phyloP scores from a whole-genome alignment of 1,284 basidiomycete species.

The Polyporus tsugae region DNA sequence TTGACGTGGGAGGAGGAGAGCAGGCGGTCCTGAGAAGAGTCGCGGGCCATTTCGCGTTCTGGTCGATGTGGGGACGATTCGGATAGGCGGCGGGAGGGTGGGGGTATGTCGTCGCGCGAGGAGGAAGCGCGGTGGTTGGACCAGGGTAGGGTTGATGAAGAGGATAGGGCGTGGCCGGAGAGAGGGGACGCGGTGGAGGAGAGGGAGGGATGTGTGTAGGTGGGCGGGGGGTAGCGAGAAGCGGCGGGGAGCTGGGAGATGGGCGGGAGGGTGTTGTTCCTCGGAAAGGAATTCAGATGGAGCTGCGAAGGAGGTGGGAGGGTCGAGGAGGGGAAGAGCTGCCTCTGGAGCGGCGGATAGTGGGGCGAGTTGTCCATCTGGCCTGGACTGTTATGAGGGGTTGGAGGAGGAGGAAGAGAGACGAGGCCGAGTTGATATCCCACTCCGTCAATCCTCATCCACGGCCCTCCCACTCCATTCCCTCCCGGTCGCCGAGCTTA shows the following conservation, averaged over 20 bases:
- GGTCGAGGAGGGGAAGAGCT: slow-evolving; percentile 46
- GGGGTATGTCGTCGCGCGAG: slow-evolving; percentile 46
- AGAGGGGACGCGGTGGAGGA: slow-evolving; percentile 42
- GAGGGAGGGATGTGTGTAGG: slow-evolving; percentile 46
- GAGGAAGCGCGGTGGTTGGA: slow-evolving; percentile 43
- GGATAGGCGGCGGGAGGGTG: slow-evolving; percentile 36
- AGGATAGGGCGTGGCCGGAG: slow-evolving; percentile 39
- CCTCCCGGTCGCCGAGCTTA: slow-evolving; percentile 14
- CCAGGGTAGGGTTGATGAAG: slow-evolving; percentile 43
- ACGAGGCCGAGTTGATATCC: slow-evolving; percentile 23
- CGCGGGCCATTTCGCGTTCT: slow-evolving; percentile 37
- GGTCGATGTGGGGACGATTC: slow-evolving; percentile 39
- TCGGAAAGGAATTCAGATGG: slow-evolving; percentile 48
- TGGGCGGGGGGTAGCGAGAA: slow-evolving; percentile 43
- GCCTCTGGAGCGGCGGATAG: slow-evolving; percentile 37
- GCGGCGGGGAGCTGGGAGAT: slow-evolving; percentile 42
- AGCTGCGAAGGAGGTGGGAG: slow-evolving; percentile 56
- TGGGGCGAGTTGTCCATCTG: slow-evolving; percentile 41
- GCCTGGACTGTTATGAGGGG: slow-evolving; percentile 35
- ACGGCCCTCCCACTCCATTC: slow-evolving; percentile 12
- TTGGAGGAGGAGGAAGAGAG: slow-evolving; percentile 22
- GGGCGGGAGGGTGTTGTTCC: slow-evolving; percentile 49
- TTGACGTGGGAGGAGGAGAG: slow-evolving; percentile 38
- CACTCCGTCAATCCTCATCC: slow-evolving; percentile 3
- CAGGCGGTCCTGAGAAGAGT: slow-evolving; percentile 33